Base-by-base conservation (phyloP, 331 rosid genomes). In the Prunus yedoensis region DNA sequence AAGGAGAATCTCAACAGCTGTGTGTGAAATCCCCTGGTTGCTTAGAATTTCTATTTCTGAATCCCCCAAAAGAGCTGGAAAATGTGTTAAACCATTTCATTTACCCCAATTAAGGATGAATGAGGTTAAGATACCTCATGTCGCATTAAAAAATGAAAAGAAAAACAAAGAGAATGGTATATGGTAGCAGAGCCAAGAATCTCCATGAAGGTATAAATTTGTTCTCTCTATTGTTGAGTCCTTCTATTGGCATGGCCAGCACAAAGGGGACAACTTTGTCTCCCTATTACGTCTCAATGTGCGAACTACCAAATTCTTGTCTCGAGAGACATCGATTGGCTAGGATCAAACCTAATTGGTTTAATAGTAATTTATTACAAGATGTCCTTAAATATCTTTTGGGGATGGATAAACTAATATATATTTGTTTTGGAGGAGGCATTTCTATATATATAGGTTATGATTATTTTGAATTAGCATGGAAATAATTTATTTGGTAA, bases 231-330 rank as follows among this genome's bases (percentile, higher is more conserved):
- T 49, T 49, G 53, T 11, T 13, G 53, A 49, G 53, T 49, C 53
- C 10, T n/a, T 56, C 4, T 10, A 8, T 53, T 16, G 7, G 35
- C 35, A 35, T 35, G 52, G 14, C 52, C 38, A 21, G 53, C 75
- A 71, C 4, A 23, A 20, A 38, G 53, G 75, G 54, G 35, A 71
- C 75, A 71, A 13, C 65, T 53, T 53, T 71, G 53, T 21, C 75
- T 71, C 75, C 66, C 75, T n/a, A 70, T 35, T 71, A 38, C 23
- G 54, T 43, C 56, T 41, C 46, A 16, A 9, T 20, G 16, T 51
- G 43, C 8, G 15, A 23, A 21, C 76, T 4, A 4, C 76, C 76
- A 23, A 41, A n/a, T 41, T 41, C n/a, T 45, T 54, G 54, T 43
- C 25, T 7, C 54, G 25, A 21, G 66, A 56, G 16, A 35, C 28